These are phyloP conservation scores for Xanthoconium separans DNA, from an alignment of 1,284 basidiomycete genomes.

Conservation along the genomic window DNA sequence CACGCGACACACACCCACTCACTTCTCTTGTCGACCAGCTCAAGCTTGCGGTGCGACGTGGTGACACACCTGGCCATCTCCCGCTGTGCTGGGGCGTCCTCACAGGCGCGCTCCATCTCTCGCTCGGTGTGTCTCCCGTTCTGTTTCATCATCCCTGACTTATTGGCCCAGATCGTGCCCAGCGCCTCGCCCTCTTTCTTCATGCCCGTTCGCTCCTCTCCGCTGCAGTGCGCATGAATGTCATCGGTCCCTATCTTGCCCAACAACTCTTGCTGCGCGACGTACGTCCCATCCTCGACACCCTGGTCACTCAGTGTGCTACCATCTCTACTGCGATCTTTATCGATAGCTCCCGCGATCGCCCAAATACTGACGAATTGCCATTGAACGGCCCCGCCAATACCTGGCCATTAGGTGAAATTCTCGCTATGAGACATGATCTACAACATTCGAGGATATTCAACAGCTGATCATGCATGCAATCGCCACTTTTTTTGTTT, in stretches of 20 bases:
- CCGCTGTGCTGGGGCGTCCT: conserved; percentile 90
- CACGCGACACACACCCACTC: conserved; percentile 24
- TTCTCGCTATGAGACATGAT: conserved; percentile 88
- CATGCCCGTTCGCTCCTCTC: conserved; percentile 89
- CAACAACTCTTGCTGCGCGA: conserved; percentile 85
- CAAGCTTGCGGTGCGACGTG: conserved; percentile 65
- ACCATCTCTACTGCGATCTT: conserved; percentile 43
- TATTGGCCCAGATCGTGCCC: conserved; percentile 56
- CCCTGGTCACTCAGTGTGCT: conserved; percentile 46
- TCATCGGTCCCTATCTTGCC: conserved; percentile 89
- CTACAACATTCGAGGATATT: conserved; percentile 95
- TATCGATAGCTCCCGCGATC: not conserved
- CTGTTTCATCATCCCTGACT: not conserved
- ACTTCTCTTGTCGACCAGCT: conserved; percentile 57
- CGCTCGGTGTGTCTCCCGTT: conserved; percentile 54
- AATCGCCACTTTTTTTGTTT: not conserved
- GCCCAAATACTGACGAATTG: conserved; percentile 37
- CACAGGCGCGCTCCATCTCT: conserved; percentile 73
- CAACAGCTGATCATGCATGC: conserved; percentile 63
- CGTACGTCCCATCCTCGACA: conserved; percentile 63
- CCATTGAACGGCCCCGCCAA: conserved; percentile 65
- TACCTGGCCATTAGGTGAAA: conserved; percentile 97
- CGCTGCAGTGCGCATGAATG: conserved; percentile 88
- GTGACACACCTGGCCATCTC: conserved; percentile 76
- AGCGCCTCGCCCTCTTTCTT: conserved; percentile 89